A percentile compares a stretch with the other conserved stretches of the same genome.
phyloP scores from a whole-genome alignment of 352 stramenopile genomes.

The Globisporangium radiosum region DNA sequence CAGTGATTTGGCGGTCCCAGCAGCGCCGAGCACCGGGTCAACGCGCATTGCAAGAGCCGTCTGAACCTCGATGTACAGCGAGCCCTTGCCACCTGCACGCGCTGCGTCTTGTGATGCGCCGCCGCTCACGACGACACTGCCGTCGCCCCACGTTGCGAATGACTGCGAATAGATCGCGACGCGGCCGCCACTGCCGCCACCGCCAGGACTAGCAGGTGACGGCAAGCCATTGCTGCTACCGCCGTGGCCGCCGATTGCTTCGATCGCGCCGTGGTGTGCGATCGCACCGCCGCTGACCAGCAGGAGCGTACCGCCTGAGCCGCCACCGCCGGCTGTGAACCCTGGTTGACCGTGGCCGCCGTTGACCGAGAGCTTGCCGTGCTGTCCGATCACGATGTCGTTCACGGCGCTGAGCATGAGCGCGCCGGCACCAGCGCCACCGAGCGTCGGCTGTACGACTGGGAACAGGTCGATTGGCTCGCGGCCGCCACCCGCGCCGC shows the following conservation, averaged over 20 bases:
- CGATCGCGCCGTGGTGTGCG: conserved; percentile 66
- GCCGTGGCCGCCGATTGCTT: conserved; percentile 77
- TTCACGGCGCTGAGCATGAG: conserved; percentile 89
- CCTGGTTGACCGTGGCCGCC: conserved; percentile 42
- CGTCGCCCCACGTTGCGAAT: conserved; percentile 81
- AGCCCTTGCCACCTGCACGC: conserved; percentile 33
- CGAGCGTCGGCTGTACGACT: conserved; percentile 62
- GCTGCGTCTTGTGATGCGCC: conserved; percentile 36
- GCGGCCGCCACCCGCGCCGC: conserved; percentile 78
- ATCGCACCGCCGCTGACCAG: conserved; percentile 44
- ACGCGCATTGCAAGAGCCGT: conserved; percentile 44
- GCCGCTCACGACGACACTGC: conserved; percentile 74
- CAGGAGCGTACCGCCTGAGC: conserved; percentile 44
- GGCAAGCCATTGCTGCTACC: conserved; percentile 30
- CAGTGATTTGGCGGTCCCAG: conserved; percentile 62
- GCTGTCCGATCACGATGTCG: conserved; percentile 88
- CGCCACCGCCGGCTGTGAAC: conserved; percentile 53
- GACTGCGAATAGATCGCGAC: conserved; percentile 89
- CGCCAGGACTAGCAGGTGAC: conserved; percentile 22
- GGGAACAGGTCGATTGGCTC: conserved; percentile 79
- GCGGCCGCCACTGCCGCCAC: conserved; percentile 83
- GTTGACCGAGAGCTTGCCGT: conserved; percentile 74
- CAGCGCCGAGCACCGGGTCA: conserved; percentile 60
- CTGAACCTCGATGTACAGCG: conserved; percentile 30
- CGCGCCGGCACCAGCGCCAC: conserved; percentile 86